Percentiles rank a stretch among this genome's conserved stretches.
These are phyloP conservation scores for Pyrus betulifolia DNA, from an alignment of 306 rosid genomes.

Conservation along the genomic window DNA sequence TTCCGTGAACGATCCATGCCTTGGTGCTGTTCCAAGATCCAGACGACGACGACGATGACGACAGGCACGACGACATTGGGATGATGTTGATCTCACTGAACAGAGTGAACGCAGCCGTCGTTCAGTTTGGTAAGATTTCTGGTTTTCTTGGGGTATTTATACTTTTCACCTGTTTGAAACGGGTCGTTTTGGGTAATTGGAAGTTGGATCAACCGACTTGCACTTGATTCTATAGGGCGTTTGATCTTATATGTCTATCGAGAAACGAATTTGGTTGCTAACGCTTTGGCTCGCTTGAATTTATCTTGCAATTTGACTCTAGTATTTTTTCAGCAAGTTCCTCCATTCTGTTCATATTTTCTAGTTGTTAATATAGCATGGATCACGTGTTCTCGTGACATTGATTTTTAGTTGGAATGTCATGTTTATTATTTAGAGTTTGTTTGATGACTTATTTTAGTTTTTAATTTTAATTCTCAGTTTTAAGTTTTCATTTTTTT, in stretches of 20 bases:
- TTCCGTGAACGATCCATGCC: slow-evolving; percentile 65
- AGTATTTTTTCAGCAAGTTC: background rate
- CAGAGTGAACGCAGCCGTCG: background rate
- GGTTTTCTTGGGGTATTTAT: too few relatives aligned
- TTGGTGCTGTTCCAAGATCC: slow-evolving; percentile 45
- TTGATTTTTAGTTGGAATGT: too few relatives aligned
- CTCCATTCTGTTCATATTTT: background rate
- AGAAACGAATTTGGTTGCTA: background rate
- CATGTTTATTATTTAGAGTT: too few relatives aligned
- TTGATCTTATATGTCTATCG: background rate
- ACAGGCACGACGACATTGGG: slow-evolving; percentile 15
- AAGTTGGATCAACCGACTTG: background rate
- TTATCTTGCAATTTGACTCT: background rate
- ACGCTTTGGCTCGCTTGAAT: background rate
- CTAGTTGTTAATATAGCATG: too few relatives aligned
- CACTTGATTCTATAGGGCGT: background rate
- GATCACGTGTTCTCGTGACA: too few relatives aligned
- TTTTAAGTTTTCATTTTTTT: too few relatives aligned
- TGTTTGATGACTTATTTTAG: too few relatives aligned
- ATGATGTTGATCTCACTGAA: background rate
- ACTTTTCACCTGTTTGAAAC: background rate
- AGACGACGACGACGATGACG: slow-evolving; percentile 34
- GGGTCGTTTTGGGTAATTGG: background rate
- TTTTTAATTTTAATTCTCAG: too few relatives aligned
- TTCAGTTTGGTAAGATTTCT: background rate